Evolutionary conservation across 768 basidiomycete species (phyloP).

Genomic region (Rhizopogon vinicolor): DNA sequence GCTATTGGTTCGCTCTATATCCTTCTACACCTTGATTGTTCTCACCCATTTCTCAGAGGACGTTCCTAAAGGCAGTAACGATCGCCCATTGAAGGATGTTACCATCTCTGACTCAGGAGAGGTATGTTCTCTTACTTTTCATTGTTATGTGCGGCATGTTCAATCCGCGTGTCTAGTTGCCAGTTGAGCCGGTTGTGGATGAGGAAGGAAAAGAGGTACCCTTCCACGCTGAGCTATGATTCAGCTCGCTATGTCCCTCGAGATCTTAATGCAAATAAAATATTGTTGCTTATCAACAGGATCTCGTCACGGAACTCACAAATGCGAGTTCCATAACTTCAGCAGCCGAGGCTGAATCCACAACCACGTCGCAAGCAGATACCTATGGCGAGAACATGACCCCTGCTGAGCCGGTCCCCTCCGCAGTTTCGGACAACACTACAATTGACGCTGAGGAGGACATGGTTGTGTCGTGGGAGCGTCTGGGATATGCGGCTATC

Average conservation of each 20-base stretch:
- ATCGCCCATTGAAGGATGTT: conserved; percentile 76
- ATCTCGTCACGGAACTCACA: conserved; percentile 20
- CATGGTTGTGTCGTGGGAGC: not conserved
- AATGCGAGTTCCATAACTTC: conserved; percentile 10
- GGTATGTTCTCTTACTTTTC: conserved; percentile 40
- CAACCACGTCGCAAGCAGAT: conserved; percentile 5
- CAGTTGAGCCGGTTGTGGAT: conserved; percentile 49
- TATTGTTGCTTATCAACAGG: conserved; percentile 48
- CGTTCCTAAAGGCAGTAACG: conserved; percentile 60
- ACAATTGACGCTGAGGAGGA: conserved; percentile 10
- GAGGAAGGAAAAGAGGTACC: conserved; percentile 86
- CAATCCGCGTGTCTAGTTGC: conserved; percentile 34
- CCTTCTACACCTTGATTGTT: not conserved
- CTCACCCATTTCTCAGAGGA: conserved; percentile 51
- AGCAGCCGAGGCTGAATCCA: conserved; percentile 11
- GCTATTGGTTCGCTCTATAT: conserved; percentile 57
- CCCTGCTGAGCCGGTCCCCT: not conserved
- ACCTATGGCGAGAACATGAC: conserved; percentile 4
- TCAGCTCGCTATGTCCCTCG: conserved; percentile 31
- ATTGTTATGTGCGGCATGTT: not conserved
- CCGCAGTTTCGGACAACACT: conserved; percentile 3
- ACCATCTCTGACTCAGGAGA: conserved; percentile 85
- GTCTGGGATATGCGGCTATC: conserved; percentile 17
- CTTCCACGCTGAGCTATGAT: conserved; percentile 89
- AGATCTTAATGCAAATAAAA: conserved; percentile 48